Base-by-base conservation (phyloP, 2,329 filamentous ascomycete species). In the Trichoderma polysporum region DNA sequence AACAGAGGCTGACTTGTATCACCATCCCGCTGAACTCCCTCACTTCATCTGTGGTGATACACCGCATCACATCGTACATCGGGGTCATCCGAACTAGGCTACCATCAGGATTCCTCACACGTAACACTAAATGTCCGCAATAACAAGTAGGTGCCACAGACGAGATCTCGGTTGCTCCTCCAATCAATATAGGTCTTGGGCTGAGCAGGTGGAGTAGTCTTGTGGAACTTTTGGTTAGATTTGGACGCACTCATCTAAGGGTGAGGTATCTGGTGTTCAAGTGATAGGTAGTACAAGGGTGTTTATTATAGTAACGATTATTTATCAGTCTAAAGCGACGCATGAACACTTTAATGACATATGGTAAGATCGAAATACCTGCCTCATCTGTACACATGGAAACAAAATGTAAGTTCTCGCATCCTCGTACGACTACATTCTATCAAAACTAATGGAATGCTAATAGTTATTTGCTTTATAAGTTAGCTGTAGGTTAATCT, bases 141-240 rank as follows among this genome's bases (percentile, higher is more conserved):
- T 12, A 1, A 12, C 13, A 31, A 6, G 19, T 13, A 19, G 35
- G 27, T 27, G 19, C 9, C 5, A 1, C 37, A 47, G 4, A 2
- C 29, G 27, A 47, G 2, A 19, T 47, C 19, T 64, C 50, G 60
- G 50, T 15, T 64, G 19, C 22, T 56, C 3, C 19, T 47, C 60
- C 60, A 56, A 64, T 56, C 13, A 47, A 0, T 0, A 39, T 13
- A 0, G 9, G 22, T 27, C 15, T 35, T 64, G n/a, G 19, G 60
- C n/a, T 45, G 25, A 33, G 13, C 47, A 41, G 12, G 2, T 19
- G 35, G n/a, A 41, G 37, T 27, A 61, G 7, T 8, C n/a, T 62
- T 62, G 33, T 53, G 35, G 25, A 29, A 52, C 25, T 1, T 15
- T 17, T 8, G 13, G 7, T 19, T 50, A 15, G 13, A 4, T 4